Conservation (phyloP, 768 basidiomycete genomes). For the Boletus tylopilopsis region DNA sequence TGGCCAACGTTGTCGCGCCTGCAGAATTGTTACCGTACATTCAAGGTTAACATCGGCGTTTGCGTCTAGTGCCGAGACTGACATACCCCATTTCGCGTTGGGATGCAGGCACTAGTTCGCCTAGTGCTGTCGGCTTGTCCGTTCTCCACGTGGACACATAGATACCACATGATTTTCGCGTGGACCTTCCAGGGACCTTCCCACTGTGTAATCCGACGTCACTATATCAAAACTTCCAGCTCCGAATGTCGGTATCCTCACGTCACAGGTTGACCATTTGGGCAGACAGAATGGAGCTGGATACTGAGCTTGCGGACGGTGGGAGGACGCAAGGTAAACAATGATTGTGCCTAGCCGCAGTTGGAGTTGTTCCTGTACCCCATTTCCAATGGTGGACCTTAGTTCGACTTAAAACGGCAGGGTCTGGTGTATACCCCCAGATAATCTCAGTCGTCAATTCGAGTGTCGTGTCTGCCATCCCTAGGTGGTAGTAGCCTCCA, state of each 20-base stretch:
- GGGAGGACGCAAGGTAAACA: neutral
- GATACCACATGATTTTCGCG: slow-evolving; percentile 13
- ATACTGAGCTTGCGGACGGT: slow-evolving; percentile 1
- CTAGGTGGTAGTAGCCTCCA: neutral
- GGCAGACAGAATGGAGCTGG: neutral
- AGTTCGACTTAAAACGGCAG: slow-evolving; percentile 14
- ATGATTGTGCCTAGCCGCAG: slow-evolving; percentile 19
- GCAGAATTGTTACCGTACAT: neutral
- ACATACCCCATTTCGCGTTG: neutral
- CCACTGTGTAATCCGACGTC: slow-evolving; percentile 8
- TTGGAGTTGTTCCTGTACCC: neutral
- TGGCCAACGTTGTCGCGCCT: neutral
- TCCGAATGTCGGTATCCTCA: slow-evolving; percentile 9
- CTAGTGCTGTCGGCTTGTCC: too few species aligned
- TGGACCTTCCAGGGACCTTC: slow-evolving; percentile 16
- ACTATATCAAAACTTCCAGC: slow-evolving; percentile 17
- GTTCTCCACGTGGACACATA: slow-evolving; percentile 3
- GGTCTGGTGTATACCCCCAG: neutral
- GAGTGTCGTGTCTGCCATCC: neutral
- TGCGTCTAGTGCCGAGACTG: neutral
- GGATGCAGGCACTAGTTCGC: neutral
- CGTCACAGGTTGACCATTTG: slow-evolving; percentile 3
- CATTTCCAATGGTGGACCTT: slow-evolving; percentile 9
- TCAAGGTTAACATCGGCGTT: neutral
- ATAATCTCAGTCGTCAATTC: neutral